Percentiles rank a stretch among this genome's conserved stretches.
phyloP scores from a whole-genome alignment of 2,329 filamentous ascomycete species.

The Pseudogymnoascus sp. region DNA sequence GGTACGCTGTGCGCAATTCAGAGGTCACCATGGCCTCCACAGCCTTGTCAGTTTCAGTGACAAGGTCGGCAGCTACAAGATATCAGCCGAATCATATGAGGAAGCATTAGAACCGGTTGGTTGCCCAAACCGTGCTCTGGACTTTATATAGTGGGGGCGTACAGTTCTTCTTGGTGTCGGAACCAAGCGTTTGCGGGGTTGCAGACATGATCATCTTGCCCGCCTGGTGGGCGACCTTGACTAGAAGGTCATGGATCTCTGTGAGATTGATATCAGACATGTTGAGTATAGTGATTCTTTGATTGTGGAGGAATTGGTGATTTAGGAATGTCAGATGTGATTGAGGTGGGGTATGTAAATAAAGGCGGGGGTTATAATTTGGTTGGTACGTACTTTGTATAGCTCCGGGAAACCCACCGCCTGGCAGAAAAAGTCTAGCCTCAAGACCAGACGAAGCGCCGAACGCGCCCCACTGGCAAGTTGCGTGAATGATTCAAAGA shows the following conservation, averaged over 20 bases:
- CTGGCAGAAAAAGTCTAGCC: conserved; percentile 14
- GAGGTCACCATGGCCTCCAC: conserved; percentile 57
- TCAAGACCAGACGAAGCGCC: background rate
- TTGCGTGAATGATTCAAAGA: conserved; percentile 8
- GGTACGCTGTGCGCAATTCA: conserved; percentile 47
- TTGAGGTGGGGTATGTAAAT: conserved; percentile 9
- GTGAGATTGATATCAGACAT: conserved; percentile 56
- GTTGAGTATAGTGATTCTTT: background rate
- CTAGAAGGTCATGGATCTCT: conserved; percentile 55
- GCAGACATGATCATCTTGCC: conserved; percentile 58
- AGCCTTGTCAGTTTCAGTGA: conserved; percentile 61
- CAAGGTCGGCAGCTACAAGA: conserved; percentile 56
- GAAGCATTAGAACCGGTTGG: background rate
- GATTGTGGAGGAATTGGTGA: background rate
- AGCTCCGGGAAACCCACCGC: conserved; percentile 7
- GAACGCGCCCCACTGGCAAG: background rate
- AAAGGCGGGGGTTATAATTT: background rate
- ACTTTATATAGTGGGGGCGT: conserved; percentile 15
- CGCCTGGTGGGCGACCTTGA: conserved; percentile 56
- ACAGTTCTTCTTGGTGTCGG: conserved; percentile 60
- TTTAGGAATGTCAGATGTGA: background rate
- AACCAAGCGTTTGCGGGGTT: conserved; percentile 51
- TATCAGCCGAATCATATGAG: conserved; percentile 12
- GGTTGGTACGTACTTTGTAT: background rate
- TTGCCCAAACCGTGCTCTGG: background rate